Evolutionary conservation across 2,329 filamentous ascomycete genomes (phyloP).

Genomic region (Talaromyces amestolkiae): DNA sequence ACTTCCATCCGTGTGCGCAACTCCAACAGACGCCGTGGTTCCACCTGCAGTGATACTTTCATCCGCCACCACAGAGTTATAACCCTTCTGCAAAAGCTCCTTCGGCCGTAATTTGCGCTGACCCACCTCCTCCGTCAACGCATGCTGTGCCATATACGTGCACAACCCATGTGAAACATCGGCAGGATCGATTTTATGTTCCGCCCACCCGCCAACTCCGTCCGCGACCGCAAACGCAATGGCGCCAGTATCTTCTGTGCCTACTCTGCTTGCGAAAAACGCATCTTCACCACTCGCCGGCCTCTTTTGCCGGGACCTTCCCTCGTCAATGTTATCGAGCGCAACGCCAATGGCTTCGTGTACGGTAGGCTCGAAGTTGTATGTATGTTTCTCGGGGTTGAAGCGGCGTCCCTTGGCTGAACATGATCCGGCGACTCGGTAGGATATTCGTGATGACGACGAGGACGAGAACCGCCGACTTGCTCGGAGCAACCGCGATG

Average conservation of each 20-base stretch:
- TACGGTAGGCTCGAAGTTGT: constrained; percentile 63
- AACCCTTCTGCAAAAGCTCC: constrained; percentile 75
- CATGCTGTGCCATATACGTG: constrained; percentile 82
- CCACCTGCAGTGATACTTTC: constrained; percentile 74
- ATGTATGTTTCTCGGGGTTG: constrained; percentile 66
- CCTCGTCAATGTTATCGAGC: constrained; percentile 25
- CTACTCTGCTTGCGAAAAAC: constrained; percentile 86
- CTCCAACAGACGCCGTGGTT: constrained; percentile 85
- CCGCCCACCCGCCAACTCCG: constrained; percentile 92
- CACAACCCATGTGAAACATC: constrained; percentile 94
- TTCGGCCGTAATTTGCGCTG: constrained; percentile 55
- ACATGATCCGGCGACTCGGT: constrained; percentile 71
- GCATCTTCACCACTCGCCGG: constrained; percentile 89
- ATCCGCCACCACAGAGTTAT: constrained; percentile 76
- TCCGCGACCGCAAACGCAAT: constrained; percentile 89
- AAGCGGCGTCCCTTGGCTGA: constrained; percentile 69
- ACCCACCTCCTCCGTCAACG: constrained; percentile 51
- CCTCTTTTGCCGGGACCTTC: constrained; percentile 55
- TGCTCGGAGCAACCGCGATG: constrained; percentile 30
- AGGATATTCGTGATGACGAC: constrained; percentile 50
- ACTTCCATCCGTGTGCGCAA: constrained; percentile 68
- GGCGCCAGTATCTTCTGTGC: constrained; percentile 46
- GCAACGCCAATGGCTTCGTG: constrained; percentile 39
- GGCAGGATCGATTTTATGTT: constrained; percentile 87
- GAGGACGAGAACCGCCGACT: constrained; percentile 15